phyloP scores from a whole-genome alignment of 2,329 filamentous ascomycete species.

The Arachnomyces sp. region DNA sequence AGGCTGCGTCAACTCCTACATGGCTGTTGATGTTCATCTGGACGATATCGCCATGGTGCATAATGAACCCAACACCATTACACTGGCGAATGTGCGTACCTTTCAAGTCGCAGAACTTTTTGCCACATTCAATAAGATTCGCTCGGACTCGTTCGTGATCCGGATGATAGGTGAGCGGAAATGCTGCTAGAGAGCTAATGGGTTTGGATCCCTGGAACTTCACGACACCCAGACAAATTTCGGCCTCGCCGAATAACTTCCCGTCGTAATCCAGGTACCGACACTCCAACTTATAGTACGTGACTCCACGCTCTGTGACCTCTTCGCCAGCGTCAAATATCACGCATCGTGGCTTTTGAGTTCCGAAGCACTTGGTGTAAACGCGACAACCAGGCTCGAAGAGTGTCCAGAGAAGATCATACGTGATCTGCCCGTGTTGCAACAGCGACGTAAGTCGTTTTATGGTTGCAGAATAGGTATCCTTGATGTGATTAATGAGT shows the following conservation, averaged over 20 bases:
- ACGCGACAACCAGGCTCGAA: conserved; percentile 1
- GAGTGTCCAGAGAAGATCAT: neutral
- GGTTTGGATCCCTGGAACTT: conserved; percentile 21
- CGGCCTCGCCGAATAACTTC: conserved; percentile 2
- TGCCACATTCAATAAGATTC: conserved; percentile 19
- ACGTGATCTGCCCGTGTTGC: neutral
- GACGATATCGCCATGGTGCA: conserved; percentile 18
- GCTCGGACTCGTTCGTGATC: conserved; percentile 14
- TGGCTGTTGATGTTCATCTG: conserved; percentile 17
- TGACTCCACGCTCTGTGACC: neutral
- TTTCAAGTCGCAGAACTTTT: conserved; percentile 22
- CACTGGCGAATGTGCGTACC: conserved; percentile 22
- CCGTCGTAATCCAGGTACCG: neutral
- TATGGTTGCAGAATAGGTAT: neutral
- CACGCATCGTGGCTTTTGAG: neutral
- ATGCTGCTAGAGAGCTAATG: conserved; percentile 24
- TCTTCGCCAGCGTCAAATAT: neutral
- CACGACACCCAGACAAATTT: conserved; percentile 17
- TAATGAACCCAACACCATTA: conserved; percentile 25
- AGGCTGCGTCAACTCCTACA: conserved; percentile 16
- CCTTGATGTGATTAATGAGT: neutral
- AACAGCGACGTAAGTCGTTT: neutral
- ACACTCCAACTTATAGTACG: neutral
- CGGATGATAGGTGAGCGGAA: conserved; percentile 23
- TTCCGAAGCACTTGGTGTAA: neutral